A percentile compares a stretch with the other conserved stretches of the same genome.
phyloP scores from a whole-genome alignment of 2,329 filamentous ascomycete genomes.

The Monosporascus sp. region DNA sequence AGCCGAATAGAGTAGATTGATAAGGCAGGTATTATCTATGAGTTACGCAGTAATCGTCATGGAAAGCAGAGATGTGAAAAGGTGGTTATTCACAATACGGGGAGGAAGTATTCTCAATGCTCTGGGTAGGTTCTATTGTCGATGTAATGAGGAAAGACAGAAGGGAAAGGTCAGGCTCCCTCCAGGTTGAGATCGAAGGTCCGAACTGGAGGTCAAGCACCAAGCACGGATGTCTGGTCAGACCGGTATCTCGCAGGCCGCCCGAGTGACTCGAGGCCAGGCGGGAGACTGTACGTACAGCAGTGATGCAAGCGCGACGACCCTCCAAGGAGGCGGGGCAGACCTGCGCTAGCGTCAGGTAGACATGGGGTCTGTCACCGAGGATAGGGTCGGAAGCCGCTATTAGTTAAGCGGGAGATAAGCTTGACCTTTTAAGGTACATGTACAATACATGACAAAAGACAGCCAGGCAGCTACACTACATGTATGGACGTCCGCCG shows the following conservation, averaged over 20 bases:
- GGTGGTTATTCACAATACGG: background rate
- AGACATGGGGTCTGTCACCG: no score
- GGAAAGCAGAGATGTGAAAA: background rate
- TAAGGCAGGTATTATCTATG: background rate
- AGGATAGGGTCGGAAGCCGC: no score
- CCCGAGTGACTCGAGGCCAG: background rate
- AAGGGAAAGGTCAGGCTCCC: background rate
- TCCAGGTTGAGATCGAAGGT: background rate
- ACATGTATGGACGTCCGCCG: no score
- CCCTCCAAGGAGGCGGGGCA: background rate
- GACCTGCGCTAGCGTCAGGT: no score
- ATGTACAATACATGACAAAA: no score
- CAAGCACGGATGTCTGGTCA: background rate
- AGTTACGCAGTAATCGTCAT: no score
- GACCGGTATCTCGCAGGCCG: background rate
- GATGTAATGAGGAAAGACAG: background rate
- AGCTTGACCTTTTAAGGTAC: no score
- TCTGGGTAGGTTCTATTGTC: background rate
- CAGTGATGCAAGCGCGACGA: background rate
- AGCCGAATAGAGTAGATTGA: conserved; percentile 5
- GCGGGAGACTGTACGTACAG: background rate
- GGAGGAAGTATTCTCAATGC: background rate
- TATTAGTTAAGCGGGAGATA: no score
- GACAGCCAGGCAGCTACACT: no score
- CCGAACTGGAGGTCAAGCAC: background rate